phyloP scores from a whole-genome alignment of 1,284 basidiomycete species.

The Meira nashicola region DNA sequence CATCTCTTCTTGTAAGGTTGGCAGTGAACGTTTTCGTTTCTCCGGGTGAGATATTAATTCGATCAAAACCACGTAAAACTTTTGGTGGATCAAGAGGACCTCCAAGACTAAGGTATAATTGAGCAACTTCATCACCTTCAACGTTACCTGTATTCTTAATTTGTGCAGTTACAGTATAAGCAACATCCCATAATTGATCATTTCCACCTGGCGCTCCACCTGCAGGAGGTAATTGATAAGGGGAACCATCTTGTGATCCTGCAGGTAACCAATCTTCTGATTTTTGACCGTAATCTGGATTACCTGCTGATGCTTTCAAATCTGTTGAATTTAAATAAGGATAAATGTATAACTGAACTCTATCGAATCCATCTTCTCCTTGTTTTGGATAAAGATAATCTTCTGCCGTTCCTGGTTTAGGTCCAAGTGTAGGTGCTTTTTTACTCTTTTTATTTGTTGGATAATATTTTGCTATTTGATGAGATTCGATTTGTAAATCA shows the following conservation, averaged over 20 bases:
- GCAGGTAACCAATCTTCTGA: constrained; percentile 3
- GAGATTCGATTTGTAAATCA: background rate
- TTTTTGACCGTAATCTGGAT: constrained; percentile 14
- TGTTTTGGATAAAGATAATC: background rate
- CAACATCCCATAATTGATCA: constrained; percentile 56
- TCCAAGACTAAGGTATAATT: constrained; percentile 48
- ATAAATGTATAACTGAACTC: constrained; percentile 30
- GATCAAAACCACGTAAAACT: constrained; percentile 36
- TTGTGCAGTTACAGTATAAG: constrained; percentile 52
- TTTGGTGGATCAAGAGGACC: constrained; percentile 23
- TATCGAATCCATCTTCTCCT: background rate
- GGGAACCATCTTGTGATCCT: background rate
- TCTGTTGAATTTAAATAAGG: constrained; percentile 54
- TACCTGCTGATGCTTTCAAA: constrained; percentile 36
- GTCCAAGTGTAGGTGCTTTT: constrained; percentile 4
- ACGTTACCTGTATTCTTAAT: constrained; percentile 55
- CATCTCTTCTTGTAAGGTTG: constrained; percentile 24
- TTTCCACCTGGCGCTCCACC: constrained; percentile 8
- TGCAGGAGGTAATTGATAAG: constrained; percentile 1
- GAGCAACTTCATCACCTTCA: constrained; percentile 55
- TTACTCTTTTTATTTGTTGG: background rate
- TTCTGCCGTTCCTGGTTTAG: background rate
- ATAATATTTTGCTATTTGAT: background rate
- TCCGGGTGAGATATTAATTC: constrained; percentile 18
- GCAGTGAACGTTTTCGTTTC: constrained; percentile 28